These are phyloP conservation scores for Carex cristatella DNA, from an alignment of 176 grass and related monocot species.

Conservation along the genomic window DNA sequence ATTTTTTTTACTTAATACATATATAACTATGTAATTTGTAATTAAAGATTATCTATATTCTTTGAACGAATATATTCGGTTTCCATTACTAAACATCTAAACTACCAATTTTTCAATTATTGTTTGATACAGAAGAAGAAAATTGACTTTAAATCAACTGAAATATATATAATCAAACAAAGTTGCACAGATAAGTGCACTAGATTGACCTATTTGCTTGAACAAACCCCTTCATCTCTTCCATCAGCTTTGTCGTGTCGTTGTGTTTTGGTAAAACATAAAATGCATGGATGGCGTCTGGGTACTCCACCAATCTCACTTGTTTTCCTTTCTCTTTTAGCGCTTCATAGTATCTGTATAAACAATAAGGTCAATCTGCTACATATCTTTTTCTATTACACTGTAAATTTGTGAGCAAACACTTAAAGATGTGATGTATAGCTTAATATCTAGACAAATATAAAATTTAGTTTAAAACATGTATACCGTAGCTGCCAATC, in stretches of 20 bases:
- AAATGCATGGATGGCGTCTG: constrained; percentile 22
- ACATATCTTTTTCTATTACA: neutral
- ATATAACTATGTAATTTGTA: no score
- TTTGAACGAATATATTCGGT: no score
- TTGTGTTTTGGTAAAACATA: neutral
- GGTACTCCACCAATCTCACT: constrained; percentile 21
- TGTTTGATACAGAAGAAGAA: neutral
- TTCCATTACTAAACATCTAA: no score
- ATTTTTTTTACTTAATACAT: no score
- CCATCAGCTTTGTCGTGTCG: neutral
- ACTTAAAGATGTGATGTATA: neutral
- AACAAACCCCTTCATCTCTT: constrained; percentile 17
- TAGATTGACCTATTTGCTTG: neutral
- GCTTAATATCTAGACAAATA: neutral
- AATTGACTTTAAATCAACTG: neutral
- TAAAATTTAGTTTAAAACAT: neutral
- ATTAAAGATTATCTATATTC: no score
- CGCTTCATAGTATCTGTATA: constrained; percentile 5
- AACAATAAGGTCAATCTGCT: neutral
- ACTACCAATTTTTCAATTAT: no score
- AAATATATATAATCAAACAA: neutral
- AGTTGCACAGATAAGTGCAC: neutral
- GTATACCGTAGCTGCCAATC: neutral
- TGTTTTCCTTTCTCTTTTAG: constrained; percentile 9
- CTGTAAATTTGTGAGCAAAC: neutral